Percentiles rank a stretch among this genome's conserved stretches.
Conservation (phyloP, 2,329 filamentous ascomycete genomes). For the Fusarium oligoseptatum region DNA sequence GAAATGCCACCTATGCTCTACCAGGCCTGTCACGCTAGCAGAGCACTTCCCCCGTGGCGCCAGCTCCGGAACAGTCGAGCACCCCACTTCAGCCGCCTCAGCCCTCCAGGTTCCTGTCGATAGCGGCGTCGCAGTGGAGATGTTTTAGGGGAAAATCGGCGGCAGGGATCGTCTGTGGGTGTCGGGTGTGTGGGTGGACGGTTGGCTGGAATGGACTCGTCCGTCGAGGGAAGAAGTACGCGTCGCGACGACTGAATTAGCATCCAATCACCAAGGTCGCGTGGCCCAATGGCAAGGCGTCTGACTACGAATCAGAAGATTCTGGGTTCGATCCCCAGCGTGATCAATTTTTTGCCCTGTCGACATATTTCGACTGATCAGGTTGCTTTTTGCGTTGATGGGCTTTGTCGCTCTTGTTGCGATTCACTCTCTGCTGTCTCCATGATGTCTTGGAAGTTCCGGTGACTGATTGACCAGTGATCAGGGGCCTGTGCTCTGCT, state of each 20-base stretch:
- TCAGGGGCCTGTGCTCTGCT: background rate
- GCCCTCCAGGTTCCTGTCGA: conserved; percentile 35
- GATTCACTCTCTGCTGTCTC: background rate
- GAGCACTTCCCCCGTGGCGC: background rate
- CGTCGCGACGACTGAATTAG: background rate
- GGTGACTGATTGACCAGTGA: background rate
- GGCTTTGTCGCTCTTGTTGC: background rate
- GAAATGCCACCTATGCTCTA: conserved; percentile 51
- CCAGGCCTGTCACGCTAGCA: conserved; percentile 27
- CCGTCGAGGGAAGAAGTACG: background rate
- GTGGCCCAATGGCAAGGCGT: conserved; percentile 52
- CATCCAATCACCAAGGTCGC: conserved; percentile 22
- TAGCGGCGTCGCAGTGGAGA: conserved; percentile 34
- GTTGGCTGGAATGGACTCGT: background rate
- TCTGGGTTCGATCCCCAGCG: conserved; percentile 49
- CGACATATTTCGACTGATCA: background rate
- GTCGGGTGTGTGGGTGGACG: background rate
- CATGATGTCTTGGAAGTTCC: background rate
- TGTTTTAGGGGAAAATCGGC: conserved; percentile 43
- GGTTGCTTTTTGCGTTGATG: background rate
- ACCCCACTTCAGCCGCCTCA: conserved; percentile 40
- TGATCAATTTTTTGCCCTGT: conserved; percentile 29
- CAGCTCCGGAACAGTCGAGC: conserved; percentile 36
- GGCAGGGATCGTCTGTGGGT: conserved; percentile 24
- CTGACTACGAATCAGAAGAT: conserved; percentile 53